Evolutionary conservation across 768 basidiomycete genomes (phyloP).

Genomic region (Termitomyces sp.): DNA sequence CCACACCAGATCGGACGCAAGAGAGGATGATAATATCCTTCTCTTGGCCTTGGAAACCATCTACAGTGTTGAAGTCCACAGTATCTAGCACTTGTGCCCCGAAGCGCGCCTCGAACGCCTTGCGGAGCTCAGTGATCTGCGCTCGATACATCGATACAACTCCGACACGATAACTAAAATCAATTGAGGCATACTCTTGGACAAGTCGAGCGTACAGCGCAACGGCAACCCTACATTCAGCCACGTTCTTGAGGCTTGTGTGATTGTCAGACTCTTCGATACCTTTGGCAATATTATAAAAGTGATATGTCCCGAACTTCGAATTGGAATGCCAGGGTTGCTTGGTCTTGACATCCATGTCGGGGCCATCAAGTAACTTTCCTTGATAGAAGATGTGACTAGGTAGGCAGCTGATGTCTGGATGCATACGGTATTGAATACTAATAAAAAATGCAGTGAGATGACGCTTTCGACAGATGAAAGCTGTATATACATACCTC

Average conservation of each 20-base stretch:
- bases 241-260: conserved; percentile 63
- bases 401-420: conserved; percentile 86
- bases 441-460: conserved; percentile 32
- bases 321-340: conserved; percentile 81
- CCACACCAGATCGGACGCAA: conserved; percentile 89
- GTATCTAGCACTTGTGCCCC: conserved; percentile 62
- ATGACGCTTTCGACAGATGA: not conserved
- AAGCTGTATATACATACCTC: conserved; percentile 45
- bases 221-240: conserved; percentile 72
- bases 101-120: conserved; percentile 64
- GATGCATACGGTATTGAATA: conserved; percentile 99
- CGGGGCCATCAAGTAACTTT: conserved; percentile 77
- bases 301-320: conserved; percentile 82
- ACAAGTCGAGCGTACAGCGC: conserved; percentile 69
- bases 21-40: conserved; percentile 98
- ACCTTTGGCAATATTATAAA: conserved; percentile 75
- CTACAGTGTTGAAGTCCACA: conserved; percentile 95
- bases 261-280: conserved; percentile 60
- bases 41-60: conserved; percentile 99
- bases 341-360: conserved; percentile 77
- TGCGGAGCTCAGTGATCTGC: conserved; percentile 72
- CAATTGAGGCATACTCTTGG: conserved; percentile 50
- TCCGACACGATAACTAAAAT: conserved; percentile 38
- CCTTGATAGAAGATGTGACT: conserved; percentile 85
- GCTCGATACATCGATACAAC: conserved; percentile 95